A percentile compares a stretch with the other conserved stretches of the same genome.
phyloP scores from a whole-genome alignment of 2,329 filamentous ascomycete species.

The Aspergillus fumigatus region DNA sequence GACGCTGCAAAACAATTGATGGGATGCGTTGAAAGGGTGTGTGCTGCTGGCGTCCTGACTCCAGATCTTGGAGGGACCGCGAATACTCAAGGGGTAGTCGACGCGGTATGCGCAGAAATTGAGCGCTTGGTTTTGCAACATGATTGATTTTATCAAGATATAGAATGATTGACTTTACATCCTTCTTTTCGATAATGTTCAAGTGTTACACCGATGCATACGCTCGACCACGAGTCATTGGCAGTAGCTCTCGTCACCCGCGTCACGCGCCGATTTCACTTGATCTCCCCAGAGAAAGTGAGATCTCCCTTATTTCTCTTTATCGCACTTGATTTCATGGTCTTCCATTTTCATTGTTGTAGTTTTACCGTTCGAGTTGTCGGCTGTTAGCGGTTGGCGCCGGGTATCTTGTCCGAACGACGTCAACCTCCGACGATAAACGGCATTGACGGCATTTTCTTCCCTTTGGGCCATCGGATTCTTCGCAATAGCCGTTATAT shows the following conservation, averaged over 20 bases:
- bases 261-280: neutral
- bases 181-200: neutral
- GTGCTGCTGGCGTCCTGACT: constrained; percentile 53
- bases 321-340: neutral
- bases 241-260: neutral
- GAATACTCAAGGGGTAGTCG: constrained; percentile 54
- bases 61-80: constrained; percentile 56
- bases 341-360: neutral
- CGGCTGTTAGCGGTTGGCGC: neutral
- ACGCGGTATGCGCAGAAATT: constrained; percentile 51
- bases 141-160: neutral
- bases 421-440: neutral
- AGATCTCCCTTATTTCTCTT: neutral
- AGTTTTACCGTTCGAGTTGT: neutral
- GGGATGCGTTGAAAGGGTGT: constrained; percentile 58
- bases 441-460: neutral
- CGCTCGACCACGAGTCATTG: neutral
- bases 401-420: neutral
- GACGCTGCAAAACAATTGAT: constrained; percentile 55
- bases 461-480: neutral
- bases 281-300: neutral
- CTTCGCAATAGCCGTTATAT: neutral
- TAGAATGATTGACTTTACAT: neutral
- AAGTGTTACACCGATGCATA: no score
- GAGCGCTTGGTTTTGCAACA: constrained; percentile 19